phyloP scores from a whole-genome alignment of 768 basidiomycete species.

The Mycena amicta region DNA sequence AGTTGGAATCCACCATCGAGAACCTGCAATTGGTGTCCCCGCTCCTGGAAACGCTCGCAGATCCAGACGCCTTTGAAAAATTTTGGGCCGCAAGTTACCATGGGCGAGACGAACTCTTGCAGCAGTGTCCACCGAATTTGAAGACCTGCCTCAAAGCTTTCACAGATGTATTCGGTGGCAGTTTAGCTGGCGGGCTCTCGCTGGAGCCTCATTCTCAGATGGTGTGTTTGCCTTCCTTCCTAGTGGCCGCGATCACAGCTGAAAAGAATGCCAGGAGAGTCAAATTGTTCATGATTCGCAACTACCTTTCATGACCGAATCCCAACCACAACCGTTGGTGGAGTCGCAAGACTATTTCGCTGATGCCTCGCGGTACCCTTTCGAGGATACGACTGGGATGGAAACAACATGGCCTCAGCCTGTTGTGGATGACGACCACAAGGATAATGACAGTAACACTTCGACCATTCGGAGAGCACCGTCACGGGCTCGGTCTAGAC shows the following conservation, averaged over 20 bases:
- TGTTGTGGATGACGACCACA: not conserved
- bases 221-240: slow-evolving; percentile 25
- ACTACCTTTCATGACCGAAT: slow-evolving; percentile 7
- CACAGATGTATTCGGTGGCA: slow-evolving; percentile 49
- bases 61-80: slow-evolving; percentile 50
- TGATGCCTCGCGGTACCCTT: slow-evolving; percentile 11
- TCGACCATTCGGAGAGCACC: not conserved
- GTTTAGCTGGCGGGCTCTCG: slow-evolving; percentile 48
- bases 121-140: slow-evolving; percentile 44
- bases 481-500: not conserved
- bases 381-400: slow-evolving; percentile 10
- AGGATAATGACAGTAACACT: not conserved
- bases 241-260: not conserved
- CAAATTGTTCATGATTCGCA: slow-evolving; percentile 35
- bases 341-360: slow-evolving; percentile 12
- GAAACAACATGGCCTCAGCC: not conserved
- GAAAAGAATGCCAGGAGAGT: slow-evolving; percentile 4
- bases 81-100: slow-evolving; percentile 66
- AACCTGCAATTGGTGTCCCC: slow-evolving; percentile 43
- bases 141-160: slow-evolving; percentile 48
- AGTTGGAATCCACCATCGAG: slow-evolving; percentile 41
- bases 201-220: slow-evolving; percentile 39
- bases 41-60: slow-evolving; percentile 56
- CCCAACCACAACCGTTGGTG: not conserved
- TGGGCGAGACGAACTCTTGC: slow-evolving; percentile 36